Base-by-base conservation (phyloP, 768 basidiomycete species). In the Cyclocybe cylindracea region DNA sequence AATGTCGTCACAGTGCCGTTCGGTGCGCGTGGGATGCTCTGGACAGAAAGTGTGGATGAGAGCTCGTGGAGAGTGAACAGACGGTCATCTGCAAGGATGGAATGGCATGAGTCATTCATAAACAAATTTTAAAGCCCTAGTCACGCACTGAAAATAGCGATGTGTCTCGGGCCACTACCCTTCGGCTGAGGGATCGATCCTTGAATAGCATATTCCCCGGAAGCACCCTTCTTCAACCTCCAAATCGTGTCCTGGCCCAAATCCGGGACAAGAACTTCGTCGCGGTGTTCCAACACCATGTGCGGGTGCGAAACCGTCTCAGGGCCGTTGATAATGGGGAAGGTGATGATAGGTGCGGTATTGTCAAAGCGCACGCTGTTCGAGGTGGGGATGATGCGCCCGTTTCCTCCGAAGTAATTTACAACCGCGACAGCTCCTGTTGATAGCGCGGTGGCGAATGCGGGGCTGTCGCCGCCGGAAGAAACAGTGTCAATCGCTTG, bases 201-300 rank as follows among this genome's bases (percentile, higher is more conserved):
- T 44, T 82, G 80, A 40, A 89, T 78, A 36, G 60, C 66, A 67
- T 75, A 88, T 2, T 70, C 61, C 0, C 79, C 78, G 0, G 78
- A 65, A 6, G 66, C 69, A 44, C 76, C 65, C 40, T 76, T 68
- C 38, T 71, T 75, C 2, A 89, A 70, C 36, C 87, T 73, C 85
- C 87, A 90, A 49, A 89, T 80, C 51, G 75, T 85, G 66, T 89
- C 87, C 1, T 66, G 78, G 24, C 87, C 86, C 63, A 87, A 70
- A 67, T 87, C 87, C 0, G 86, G 79, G 7, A 89, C 71, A 55
- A 88, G 75, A 7, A 89, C 60, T 57, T 89, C 86, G 7, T 60
- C 61, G 5, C 71, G 70, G 59, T 82, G 71, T 66, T 85, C 75
- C 31, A 84, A 65, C 0, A 78, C 74, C 84, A 85, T 84, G 62